Conservation (phyloP, 106 monocot species). For the Xerophyta viscosa region DNA sequence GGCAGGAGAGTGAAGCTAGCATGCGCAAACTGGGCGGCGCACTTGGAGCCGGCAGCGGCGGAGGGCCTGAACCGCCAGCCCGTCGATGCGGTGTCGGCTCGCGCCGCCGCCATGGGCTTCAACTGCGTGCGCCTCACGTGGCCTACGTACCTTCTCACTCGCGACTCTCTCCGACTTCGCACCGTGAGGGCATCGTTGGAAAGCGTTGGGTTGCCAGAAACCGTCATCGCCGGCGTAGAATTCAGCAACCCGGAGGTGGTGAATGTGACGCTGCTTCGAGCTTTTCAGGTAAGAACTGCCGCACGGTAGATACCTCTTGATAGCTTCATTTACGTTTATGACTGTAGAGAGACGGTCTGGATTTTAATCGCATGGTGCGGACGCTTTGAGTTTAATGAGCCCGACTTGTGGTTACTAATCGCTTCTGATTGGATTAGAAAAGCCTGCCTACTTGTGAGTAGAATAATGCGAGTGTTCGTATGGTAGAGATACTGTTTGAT, state of each 20-base stretch:
- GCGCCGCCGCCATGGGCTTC: constrained; percentile 30
- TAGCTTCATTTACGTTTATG: background rate
- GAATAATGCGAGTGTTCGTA: too few relatives aligned
- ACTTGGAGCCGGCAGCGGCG: constrained; percentile 23
- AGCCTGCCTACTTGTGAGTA: too few relatives aligned
- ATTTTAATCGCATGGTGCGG: background rate
- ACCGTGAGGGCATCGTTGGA: constrained; percentile 21
- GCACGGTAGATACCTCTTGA: too few relatives aligned
- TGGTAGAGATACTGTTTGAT: too few relatives aligned
- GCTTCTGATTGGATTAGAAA: too few relatives aligned
- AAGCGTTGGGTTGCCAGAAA: constrained; percentile 19
- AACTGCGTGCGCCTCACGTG: constrained; percentile 51
- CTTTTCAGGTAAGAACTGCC: constrained; percentile 29
- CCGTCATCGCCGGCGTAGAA: constrained; percentile 19
- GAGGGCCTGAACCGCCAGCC: constrained; percentile 34
- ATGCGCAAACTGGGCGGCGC: constrained; percentile 39
- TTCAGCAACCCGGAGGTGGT: constrained; percentile 31
- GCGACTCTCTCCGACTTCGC: constrained; percentile 1
- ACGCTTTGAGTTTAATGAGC: too few relatives aligned
- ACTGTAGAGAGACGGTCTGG: too few relatives aligned
- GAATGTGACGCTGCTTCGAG: constrained; percentile 25
- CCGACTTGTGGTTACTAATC: too few relatives aligned
- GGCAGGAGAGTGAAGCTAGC: constrained; percentile 35
- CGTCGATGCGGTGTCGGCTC: constrained; percentile 11
- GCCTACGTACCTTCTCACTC: constrained; percentile 25